phyloP scores from a whole-genome alignment of 768 basidiomycete species.

The Lepiota subincarnata region DNA sequence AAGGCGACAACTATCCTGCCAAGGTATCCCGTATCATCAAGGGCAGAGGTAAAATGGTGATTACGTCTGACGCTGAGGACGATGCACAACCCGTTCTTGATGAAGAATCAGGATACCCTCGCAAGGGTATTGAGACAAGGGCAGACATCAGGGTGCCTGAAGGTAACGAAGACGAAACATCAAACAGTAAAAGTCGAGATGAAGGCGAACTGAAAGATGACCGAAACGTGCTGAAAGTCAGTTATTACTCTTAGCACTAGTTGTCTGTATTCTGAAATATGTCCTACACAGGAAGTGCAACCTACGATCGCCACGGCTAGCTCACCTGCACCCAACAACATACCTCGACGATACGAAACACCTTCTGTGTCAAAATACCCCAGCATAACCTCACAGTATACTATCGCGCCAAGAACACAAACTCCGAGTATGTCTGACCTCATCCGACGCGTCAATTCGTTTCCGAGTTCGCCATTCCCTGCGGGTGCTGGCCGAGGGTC shows the following conservation, averaged over 20 bases:
- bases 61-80: slow-evolving; percentile 31
- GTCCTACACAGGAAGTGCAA: neutral
- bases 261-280: neutral
- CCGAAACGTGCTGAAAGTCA: slow-evolving; percentile 1
- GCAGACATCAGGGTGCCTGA: neutral
- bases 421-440: slow-evolving; percentile 70
- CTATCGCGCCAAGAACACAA: slow-evolving; percentile 46
- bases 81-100: slow-evolving; percentile 13
- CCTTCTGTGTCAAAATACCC: slow-evolving; percentile 9
- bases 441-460: slow-evolving; percentile 65
- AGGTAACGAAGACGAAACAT: slow-evolving; percentile 13
- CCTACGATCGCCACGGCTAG: neutral
- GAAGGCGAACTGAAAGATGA: slow-evolving; percentile 15
- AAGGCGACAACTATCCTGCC: slow-evolving; percentile 13
- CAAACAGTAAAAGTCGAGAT: slow-evolving; percentile 3
- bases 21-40: slow-evolving; percentile 12
- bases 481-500: slow-evolving; percentile 6
- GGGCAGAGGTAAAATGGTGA: slow-evolving; percentile 22
- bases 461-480: slow-evolving; percentile 59
- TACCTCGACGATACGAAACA: slow-evolving; percentile 9
- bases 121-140: neutral
- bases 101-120: neutral
- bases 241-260: neutral
- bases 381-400: slow-evolving; percentile 28
- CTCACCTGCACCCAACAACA: neutral